phyloP scores from a whole-genome alignment of 495 filamentous ascomycete species.

The Parmelia sp. region DNA sequence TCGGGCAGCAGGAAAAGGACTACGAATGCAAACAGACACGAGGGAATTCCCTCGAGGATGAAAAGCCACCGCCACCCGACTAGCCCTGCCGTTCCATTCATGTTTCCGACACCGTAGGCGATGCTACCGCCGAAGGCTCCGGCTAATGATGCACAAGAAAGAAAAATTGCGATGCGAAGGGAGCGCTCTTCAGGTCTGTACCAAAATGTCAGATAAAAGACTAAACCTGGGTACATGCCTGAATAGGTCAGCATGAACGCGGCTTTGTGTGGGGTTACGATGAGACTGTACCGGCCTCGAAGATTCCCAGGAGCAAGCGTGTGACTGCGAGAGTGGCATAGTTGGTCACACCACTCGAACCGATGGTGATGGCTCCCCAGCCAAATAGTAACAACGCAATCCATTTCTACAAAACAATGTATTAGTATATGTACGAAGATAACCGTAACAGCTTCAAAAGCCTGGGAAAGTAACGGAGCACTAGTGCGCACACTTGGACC shows the following conservation, averaged over 20 bases:
- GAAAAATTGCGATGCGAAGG: background rate
- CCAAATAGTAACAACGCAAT: background rate
- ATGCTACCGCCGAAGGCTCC: background rate
- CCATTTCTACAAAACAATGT: background rate
- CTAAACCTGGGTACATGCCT: background rate
- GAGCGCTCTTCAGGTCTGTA: background rate
- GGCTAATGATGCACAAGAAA: background rate
- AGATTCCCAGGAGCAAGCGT: background rate
- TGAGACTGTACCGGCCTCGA: background rate
- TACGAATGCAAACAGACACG: background rate
- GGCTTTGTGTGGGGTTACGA: background rate
- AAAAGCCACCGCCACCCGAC: background rate
- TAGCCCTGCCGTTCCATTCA: background rate
- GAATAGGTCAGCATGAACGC: background rate
- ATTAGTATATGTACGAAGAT: too few species aligned
- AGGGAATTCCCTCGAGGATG: background rate
- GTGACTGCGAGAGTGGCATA: background rate
- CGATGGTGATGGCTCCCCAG: background rate
- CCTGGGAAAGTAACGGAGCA: too few species aligned
- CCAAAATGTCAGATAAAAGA: background rate
- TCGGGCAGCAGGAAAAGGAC: background rate
- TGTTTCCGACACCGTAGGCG: background rate
- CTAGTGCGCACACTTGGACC: background rate
- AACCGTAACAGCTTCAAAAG: too few species aligned
- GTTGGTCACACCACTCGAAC: background rate